phyloP scores from a whole-genome alignment of 129 eudicot genomes.

The Logfia minima region DNA sequence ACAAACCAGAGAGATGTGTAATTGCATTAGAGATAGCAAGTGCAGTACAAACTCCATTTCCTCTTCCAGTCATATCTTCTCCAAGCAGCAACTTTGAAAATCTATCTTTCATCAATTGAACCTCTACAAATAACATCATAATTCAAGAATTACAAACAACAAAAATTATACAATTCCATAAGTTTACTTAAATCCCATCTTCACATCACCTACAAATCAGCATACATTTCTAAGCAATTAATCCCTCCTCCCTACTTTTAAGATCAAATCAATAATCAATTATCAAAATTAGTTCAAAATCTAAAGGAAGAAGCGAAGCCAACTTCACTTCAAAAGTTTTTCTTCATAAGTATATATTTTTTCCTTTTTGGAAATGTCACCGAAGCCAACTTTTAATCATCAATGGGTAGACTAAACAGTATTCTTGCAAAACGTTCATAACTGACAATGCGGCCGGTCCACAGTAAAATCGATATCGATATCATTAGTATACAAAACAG shows the following conservation, averaged over 20 bases:
- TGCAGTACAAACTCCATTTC: conserved; percentile 72
- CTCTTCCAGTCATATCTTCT: conserved; percentile 82
- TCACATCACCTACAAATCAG: not conserved
- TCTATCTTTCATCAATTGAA: conserved; percentile 65
- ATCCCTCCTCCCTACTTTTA: not conserved
- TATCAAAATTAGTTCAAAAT: not conserved
- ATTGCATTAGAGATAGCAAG: conserved; percentile 83
- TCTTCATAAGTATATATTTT: no score
- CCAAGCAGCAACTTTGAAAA: conserved; percentile 78
- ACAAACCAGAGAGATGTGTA: conserved; percentile 72
- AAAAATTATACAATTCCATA: not conserved
- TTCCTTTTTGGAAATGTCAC: not conserved
- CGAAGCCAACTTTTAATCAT: not conserved
- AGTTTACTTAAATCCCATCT: not conserved
- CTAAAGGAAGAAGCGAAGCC: no score
- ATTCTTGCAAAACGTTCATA: not conserved
- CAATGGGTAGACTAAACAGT: not conserved
- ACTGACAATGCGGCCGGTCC: not conserved
- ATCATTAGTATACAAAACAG: not conserved
- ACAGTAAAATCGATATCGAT: not conserved
- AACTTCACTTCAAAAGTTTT: no score
- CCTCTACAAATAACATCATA: conserved; percentile 38
- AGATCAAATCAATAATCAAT: conserved; percentile 1
- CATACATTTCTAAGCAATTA: not conserved
- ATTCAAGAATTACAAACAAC: conserved; percentile 13